Evolutionary conservation across 2,329 filamentous ascomycete genomes (phyloP).

Genomic region (Lasiodiplodia citricola): DNA sequence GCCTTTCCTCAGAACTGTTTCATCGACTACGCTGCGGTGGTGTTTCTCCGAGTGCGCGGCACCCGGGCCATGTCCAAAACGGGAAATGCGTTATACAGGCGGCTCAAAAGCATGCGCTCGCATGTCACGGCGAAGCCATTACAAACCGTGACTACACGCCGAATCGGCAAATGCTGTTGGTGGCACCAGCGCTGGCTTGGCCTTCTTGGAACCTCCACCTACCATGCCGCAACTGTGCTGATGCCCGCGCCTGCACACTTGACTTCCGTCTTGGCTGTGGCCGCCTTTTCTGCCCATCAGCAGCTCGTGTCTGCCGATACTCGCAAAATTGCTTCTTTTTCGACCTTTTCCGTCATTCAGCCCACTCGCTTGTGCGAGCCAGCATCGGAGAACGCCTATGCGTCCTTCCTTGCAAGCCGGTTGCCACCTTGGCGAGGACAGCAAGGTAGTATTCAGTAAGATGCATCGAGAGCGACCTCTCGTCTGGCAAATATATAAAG

Average conservation of each 20-base stretch:
- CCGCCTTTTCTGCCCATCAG: neutral
- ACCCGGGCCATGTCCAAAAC: neutral
- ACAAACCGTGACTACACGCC: neutral
- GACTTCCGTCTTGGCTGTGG: slow-evolving; percentile 9
- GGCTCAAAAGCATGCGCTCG: neutral
- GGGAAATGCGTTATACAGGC: slow-evolving; percentile 1
- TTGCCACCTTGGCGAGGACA: slow-evolving; percentile 7
- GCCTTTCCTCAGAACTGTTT: neutral
- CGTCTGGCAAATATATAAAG: slow-evolving; percentile 1
- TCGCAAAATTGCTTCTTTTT: neutral
- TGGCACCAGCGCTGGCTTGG: slow-evolving; percentile 10
- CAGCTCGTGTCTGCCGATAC: neutral
- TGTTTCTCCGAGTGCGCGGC: neutral
- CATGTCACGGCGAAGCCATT: neutral
- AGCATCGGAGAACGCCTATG: neutral
- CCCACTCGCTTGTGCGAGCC: neutral
- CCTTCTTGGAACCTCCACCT: slow-evolving; percentile 18
- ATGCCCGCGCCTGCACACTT: neutral
- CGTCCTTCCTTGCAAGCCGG: neutral
- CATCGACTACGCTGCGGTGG: neutral
- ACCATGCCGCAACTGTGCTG: slow-evolving; percentile 11
- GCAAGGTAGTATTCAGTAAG: slow-evolving; percentile 2
- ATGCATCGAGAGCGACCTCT: neutral
- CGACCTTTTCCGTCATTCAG: neutral
- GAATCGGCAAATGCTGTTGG: neutral